Conservation (phyloP, 1,284 basidiomycete genomes). For the Veloporphyrellus conicus region DNA sequence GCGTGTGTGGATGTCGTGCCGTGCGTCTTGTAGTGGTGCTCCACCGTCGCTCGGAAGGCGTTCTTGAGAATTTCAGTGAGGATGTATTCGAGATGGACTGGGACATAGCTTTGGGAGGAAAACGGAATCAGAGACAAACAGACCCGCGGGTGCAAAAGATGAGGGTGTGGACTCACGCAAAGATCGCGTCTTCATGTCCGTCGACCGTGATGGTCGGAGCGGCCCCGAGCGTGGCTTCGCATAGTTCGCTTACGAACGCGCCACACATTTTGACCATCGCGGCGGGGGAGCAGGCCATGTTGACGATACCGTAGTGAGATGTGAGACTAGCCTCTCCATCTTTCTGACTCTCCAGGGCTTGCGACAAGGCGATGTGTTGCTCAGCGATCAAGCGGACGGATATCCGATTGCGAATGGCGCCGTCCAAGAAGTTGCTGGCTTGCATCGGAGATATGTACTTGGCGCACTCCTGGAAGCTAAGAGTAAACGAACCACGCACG, state of each 20-base stretch:
- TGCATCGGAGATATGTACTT: slow-evolving; percentile 78
- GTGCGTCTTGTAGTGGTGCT: slow-evolving; percentile 54
- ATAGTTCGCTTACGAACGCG: slow-evolving; percentile 78
- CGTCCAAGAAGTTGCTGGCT: slow-evolving; percentile 77
- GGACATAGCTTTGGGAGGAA: slow-evolving; percentile 67
- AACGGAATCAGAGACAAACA: slow-evolving; percentile 8
- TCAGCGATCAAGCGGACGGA: slow-evolving; percentile 88
- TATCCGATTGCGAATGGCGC: slow-evolving; percentile 82
- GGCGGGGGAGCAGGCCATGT: slow-evolving; percentile 64
- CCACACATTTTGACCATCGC: slow-evolving; percentile 73
- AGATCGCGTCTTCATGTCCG: slow-evolving; percentile 66
- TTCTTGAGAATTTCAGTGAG: slow-evolving; percentile 86
- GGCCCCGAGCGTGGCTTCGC: slow-evolving; percentile 79
- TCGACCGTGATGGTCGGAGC: slow-evolving; percentile 67
- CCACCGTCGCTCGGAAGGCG: slow-evolving; percentile 85
- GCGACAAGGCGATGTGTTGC: slow-evolving; percentile 83
- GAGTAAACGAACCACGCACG: slow-evolving; percentile 15
- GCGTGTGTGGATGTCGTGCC: slow-evolving; percentile 32
- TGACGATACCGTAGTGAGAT: slow-evolving; percentile 60
- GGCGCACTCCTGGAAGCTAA: slow-evolving; percentile 81
- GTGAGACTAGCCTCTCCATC: slow-evolving; percentile 23
- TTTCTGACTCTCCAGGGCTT: slow-evolving; percentile 45
- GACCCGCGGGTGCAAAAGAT: neutral
- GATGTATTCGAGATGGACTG: slow-evolving; percentile 87
- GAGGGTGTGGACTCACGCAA: slow-evolving; percentile 54